Conservation (phyloP, 75 land plant species). For the Isoetes taiwanensis region DNA sequence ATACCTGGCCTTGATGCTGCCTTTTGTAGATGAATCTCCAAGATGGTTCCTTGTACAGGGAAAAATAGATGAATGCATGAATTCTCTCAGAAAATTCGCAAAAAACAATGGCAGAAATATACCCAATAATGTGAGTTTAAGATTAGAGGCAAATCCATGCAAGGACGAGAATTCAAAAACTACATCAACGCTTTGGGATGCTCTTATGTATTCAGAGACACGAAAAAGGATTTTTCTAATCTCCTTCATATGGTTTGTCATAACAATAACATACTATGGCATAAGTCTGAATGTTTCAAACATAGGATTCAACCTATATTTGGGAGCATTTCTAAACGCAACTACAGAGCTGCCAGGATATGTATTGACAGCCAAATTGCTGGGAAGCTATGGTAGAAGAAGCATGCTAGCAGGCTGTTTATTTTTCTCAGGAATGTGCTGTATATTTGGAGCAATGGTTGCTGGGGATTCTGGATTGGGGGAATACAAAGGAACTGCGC, state of each 20-base stretch:
- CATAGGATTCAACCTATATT: not conserved
- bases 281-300: conserved; percentile 23
- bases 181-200: not conserved
- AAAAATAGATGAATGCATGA: conserved; percentile 16
- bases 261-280: conserved; percentile 21
- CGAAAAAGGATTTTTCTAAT: not conserved
- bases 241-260: not conserved
- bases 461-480: too few species aligned
- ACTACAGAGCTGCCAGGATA: not conserved
- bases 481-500: too few species aligned
- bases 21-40: not conserved
- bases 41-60: not conserved
- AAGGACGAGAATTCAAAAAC: not conserved
- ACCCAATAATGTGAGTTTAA: conserved; percentile 8
- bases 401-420: too few species aligned
- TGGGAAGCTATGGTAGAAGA: not conserved
- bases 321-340: not conserved
- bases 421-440: too few species aligned
- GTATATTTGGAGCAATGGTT: too few species aligned
- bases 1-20: not conserved
- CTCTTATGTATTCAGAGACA: not conserved
- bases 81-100: conserved; percentile 19
- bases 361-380: not conserved
- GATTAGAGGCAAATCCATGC: not conserved
- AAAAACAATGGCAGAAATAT: conserved; percentile 20